phyloP scores from a whole-genome alignment of 2,329 filamentous ascomycete genomes.

The Nemania abortiva region DNA sequence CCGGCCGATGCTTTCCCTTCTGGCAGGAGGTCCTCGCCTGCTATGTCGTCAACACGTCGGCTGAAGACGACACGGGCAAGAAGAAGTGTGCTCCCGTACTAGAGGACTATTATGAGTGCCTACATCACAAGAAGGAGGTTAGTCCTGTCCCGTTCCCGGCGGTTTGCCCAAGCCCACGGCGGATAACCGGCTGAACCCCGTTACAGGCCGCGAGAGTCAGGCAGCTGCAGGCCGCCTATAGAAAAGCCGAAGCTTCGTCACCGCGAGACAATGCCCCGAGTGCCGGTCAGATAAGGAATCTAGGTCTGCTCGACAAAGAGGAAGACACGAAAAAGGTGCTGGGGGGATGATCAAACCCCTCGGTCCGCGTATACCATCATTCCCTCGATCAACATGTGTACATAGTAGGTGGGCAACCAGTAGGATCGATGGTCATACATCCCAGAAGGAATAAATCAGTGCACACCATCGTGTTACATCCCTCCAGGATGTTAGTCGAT shows the following conservation, averaged over 20 bases:
- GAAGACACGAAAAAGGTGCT: constrained; percentile 78
- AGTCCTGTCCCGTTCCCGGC: constrained; percentile 32
- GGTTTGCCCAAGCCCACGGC: constrained; percentile 5
- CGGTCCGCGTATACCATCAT: constrained; percentile 32
- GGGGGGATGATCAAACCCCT: constrained; percentile 46
- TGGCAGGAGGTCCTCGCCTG: constrained; percentile 99
- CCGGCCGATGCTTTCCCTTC: constrained; percentile 94
- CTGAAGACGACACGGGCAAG: constrained; percentile 83
- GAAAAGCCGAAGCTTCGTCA: constrained; percentile 80
- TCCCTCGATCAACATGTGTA: constrained; percentile 42
- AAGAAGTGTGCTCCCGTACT: constrained; percentile 86
- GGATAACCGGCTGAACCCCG: constrained; percentile 24
- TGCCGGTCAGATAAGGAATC: constrained; percentile 86
- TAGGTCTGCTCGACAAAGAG: constrained; percentile 86
- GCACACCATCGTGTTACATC: constrained; percentile 12
- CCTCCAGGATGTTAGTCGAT: constrained; percentile 6
- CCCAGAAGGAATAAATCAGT: constrained; percentile 28
- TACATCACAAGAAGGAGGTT: constrained; percentile 99
- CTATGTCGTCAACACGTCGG: constrained; percentile 92
- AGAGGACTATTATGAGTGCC: constrained; percentile 98
- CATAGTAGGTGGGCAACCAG: constrained; percentile 41
- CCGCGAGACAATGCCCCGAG: constrained; percentile 84
- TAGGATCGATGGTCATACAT: constrained; percentile 38
- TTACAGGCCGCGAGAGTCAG: constrained; percentile 79
- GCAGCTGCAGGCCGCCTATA: constrained; percentile 85